These are phyloP conservation scores for Fusarium sp. DNA, from an alignment of 2,329 filamentous ascomycete species.

Conservation along the genomic window DNA sequence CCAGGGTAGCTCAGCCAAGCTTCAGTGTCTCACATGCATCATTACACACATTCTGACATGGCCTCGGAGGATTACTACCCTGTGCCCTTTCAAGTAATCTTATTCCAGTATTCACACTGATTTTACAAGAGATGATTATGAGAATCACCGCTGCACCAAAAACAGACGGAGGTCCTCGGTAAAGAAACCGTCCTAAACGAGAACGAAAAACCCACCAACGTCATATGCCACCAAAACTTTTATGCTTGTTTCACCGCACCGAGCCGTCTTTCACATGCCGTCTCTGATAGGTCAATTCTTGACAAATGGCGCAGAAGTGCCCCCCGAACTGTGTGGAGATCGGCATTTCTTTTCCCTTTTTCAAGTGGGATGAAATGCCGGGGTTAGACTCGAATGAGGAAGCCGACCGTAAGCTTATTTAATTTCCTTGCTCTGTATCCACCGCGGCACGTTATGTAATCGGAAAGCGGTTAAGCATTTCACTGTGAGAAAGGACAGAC, in stretches of 20 bases:
- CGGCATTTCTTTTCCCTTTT: not conserved
- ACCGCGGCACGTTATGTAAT: not conserved
- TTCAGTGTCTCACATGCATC: not conserved
- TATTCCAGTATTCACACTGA: rapidly evolving
- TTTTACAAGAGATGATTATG: not conserved
- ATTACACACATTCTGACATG: no score
- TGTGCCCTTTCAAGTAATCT: no score
- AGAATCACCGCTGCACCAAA: not conserved
- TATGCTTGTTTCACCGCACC: not conserved
- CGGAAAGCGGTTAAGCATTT: not conserved
- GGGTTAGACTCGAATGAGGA: not conserved
- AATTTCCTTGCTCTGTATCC: not conserved
- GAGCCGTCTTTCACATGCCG: not conserved
- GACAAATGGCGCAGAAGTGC: not conserved
- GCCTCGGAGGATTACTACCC: not conserved
- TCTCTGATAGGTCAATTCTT: not conserved
- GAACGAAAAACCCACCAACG: not conserved
- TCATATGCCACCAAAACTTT: not conserved
- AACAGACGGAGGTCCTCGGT: not conserved
- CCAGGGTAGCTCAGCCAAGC: not conserved
- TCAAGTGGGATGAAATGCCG: not conserved
- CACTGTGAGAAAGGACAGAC: not conserved
- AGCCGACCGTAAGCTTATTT: not conserved
- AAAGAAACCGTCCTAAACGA: not conserved
- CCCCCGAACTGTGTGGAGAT: not conserved